These are phyloP conservation scores for Zizania latifolia DNA, from an alignment of 176 grass and related monocot species.

Conservation along the genomic window DNA sequence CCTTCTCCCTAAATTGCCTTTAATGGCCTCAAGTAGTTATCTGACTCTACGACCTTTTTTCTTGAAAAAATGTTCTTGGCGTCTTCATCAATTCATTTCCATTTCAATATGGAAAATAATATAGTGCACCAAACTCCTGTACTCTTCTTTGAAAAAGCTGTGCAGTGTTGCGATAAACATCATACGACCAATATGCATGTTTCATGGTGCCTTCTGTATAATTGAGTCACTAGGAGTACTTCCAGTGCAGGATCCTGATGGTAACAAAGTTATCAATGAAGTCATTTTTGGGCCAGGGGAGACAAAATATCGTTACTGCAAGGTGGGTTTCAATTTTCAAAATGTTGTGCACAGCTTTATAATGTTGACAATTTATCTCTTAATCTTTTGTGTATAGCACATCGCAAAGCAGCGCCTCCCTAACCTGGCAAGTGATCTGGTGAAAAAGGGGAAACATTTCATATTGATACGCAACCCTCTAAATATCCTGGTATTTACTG, in stretches of 20 bases:
- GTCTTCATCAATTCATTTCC: background rate
- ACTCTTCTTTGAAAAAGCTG: background rate
- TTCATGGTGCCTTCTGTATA: background rate
- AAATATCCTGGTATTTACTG: slow-evolving; percentile 71
- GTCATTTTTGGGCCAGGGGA: slow-evolving; percentile 80
- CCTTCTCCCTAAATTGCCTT: background rate
- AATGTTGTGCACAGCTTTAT: background rate
- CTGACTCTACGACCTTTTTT: background rate
- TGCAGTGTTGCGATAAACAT: background rate
- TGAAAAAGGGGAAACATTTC: slow-evolving; percentile 96
- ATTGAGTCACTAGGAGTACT: slow-evolving; percentile 1
- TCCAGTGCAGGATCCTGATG: slow-evolving; percentile 69
- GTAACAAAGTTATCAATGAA: slow-evolving; percentile 71
- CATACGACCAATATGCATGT: background rate
- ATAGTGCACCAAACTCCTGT: background rate
- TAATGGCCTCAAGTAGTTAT: background rate
- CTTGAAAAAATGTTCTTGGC: background rate
- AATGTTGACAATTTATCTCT: background rate
- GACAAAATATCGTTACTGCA: slow-evolving; percentile 77
- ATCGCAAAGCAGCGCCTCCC: slow-evolving; percentile 83
- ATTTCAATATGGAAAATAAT: background rate
- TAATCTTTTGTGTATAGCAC: slow-evolving; percentile 52
- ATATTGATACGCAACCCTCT: slow-evolving; percentile 90
- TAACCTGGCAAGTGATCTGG: slow-evolving; percentile 58
- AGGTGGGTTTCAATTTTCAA: slow-evolving; percentile 50